Percentiles rank a stretch among this genome's conserved stretches.
These are phyloP conservation scores for Emericellopsis atlantica DNA, from an alignment of 2,329 filamentous ascomycete species.

Conservation along the genomic window DNA sequence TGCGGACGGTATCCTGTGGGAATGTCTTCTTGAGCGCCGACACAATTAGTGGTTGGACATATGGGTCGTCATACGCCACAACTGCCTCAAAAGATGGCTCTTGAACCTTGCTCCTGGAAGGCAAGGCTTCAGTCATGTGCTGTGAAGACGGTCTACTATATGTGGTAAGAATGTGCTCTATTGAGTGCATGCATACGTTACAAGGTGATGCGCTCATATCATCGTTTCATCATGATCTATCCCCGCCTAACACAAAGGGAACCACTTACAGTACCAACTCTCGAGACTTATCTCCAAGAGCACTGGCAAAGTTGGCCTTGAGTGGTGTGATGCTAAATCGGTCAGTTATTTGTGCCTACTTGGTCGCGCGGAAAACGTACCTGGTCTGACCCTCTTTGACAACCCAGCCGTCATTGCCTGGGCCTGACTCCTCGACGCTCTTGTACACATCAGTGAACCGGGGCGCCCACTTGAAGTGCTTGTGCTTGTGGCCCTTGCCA, in stretches of 20 bases:
- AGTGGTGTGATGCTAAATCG: constrained; percentile 66
- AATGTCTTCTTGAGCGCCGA: constrained; percentile 55
- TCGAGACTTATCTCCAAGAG: constrained; percentile 39
- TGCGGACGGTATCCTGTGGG: constrained; percentile 35
- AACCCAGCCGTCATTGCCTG: constrained; percentile 87
- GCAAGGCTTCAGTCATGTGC: neutral
- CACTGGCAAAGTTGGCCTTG: constrained; percentile 86
- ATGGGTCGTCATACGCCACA: constrained; percentile 74
- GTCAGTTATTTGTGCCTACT: too few relatives aligned
- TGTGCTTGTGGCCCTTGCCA: constrained; percentile 48
- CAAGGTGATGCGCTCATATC: constrained; percentile 7
- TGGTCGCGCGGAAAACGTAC: constrained; percentile 29
- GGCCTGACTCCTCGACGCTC: constrained; percentile 66
- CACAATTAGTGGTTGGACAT: constrained; percentile 78
- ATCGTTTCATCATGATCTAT: neutral
- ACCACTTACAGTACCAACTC: constrained; percentile 75
- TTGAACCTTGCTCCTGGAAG: neutral
- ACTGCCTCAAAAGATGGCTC: constrained; percentile 42
- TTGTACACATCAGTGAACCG: constrained; percentile 77
- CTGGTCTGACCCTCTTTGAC: constrained; percentile 81
- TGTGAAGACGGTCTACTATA: constrained; percentile 1
- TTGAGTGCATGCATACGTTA: constrained; percentile 14
- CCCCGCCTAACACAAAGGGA: neutral
- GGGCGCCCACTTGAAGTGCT: constrained; percentile 92
- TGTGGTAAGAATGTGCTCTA: constrained; percentile 23